A percentile compares a stretch with the other conserved stretches of the same genome.
Conservation (phyloP, 345 rosid genomes). For the Euphorbia peplus region DNA sequence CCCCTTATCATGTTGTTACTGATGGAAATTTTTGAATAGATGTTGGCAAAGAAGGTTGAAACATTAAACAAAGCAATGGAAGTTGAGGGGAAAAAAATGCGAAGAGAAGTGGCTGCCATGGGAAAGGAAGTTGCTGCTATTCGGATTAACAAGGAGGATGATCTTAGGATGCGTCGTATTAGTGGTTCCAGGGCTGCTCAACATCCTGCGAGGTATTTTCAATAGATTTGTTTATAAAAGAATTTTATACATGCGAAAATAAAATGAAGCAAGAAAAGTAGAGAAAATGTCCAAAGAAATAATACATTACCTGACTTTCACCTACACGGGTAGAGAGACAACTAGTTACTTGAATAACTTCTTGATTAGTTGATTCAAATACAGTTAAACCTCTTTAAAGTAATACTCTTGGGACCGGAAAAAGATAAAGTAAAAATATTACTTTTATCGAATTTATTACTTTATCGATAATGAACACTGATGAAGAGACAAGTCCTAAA, state of each 20-base stretch:
- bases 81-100: slow-evolving; percentile 42
- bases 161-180: slow-evolving; percentile 29
- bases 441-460: too few species aligned
- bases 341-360: not conserved
- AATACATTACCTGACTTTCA: not conserved
- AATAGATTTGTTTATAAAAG: not conserved
- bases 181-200: slow-evolving; percentile 38
- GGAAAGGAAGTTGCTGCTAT: slow-evolving; percentile 44
- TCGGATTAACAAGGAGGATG: slow-evolving; percentile 32
- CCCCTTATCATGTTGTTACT: not conserved
- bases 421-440: too few species aligned
- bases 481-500: too few species aligned
- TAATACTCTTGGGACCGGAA: too few species aligned
- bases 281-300: not conserved
- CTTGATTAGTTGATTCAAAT: not conserved
- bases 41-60: slow-evolving; percentile 48
- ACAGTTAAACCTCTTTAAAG: too few species aligned
- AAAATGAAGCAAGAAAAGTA: not conserved
- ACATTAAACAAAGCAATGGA: slow-evolving; percentile 45
- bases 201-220: slow-evolving; percentile 35
- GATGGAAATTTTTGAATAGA: slow-evolving; percentile 18
- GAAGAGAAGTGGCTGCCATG: slow-evolving; percentile 43
- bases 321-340: not conserved
- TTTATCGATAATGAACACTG: too few species aligned
- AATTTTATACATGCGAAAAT: too few species aligned